phyloP scores from a whole-genome alignment of 1,284 basidiomycete species.

The Cryptococcus sp. region DNA sequence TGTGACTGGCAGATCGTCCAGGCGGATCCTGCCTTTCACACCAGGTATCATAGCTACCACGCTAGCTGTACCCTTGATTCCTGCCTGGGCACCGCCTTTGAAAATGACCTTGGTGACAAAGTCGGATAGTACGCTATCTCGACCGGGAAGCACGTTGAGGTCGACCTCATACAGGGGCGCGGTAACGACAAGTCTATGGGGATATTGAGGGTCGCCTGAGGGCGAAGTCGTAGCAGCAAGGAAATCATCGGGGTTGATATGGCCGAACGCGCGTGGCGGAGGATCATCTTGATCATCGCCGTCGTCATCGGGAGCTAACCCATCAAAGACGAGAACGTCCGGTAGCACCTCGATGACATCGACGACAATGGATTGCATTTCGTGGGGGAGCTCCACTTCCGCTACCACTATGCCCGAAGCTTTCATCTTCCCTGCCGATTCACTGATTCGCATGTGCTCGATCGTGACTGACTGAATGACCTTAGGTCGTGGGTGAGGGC shows the following conservation, averaged over 20 bases:
- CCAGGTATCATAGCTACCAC: conserved; percentile 38
- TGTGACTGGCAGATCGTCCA: conserved; percentile 42
- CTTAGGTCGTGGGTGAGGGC: conserved; percentile 42
- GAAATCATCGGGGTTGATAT: conserved; percentile 34
- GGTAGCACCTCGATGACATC: conserved; percentile 44
- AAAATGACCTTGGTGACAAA: conserved; percentile 53
- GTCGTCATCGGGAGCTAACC: conserved; percentile 27
- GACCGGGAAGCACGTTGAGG: conserved; percentile 46
- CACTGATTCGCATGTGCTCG: conserved; percentile 48
- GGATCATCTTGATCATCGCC: conserved; percentile 17
- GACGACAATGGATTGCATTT: conserved; percentile 34
- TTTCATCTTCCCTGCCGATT: conserved; percentile 40
- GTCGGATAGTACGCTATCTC: conserved; percentile 42
- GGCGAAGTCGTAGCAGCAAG: conserved; percentile 26
- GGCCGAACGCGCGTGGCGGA: conserved; percentile 32
- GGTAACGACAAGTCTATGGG: conserved; percentile 36
- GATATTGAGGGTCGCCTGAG: conserved; percentile 22
- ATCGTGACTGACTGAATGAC: conserved; percentile 50
- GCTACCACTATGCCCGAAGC: conserved; percentile 49
- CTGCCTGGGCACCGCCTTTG: conserved; percentile 51
- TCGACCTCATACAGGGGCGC: conserved; percentile 47
- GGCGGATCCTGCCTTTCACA: conserved; percentile 28
- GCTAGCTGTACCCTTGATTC: conserved; percentile 46
- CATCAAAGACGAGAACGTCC: conserved; percentile 51
- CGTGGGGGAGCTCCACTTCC: conserved; percentile 40